These are phyloP conservation scores for Oryza meridionalis DNA, from an alignment of 176 grass and related monocot species.

Conservation along the genomic window DNA sequence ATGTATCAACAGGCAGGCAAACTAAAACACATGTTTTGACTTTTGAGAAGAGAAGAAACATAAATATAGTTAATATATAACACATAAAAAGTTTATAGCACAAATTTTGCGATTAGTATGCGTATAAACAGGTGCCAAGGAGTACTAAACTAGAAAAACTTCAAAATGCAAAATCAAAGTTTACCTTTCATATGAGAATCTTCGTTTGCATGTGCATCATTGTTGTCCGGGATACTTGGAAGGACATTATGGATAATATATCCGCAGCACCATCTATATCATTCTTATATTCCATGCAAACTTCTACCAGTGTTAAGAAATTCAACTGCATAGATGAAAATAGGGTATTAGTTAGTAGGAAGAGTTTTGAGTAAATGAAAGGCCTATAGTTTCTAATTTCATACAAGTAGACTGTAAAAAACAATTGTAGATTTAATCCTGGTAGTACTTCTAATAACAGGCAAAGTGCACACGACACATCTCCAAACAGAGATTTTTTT, in stretches of 20 bases:
- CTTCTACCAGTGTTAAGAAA: constrained; percentile 38
- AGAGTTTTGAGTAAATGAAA: neutral
- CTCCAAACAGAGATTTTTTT: neutral
- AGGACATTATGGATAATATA: constrained; percentile 37
- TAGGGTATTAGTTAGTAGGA: neutral
- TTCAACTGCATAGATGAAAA: constrained; percentile 28
- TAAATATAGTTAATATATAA: neutral
- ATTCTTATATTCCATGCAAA: constrained; percentile 41
- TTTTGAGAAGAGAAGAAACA: neutral
- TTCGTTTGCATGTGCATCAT: neutral
- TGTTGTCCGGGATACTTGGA: neutral
- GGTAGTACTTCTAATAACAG: neutral
- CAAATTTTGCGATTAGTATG: neutral
- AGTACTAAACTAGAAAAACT: neutral
- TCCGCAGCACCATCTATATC: constrained; percentile 41
- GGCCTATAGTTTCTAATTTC: neutral
- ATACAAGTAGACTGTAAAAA: neutral
- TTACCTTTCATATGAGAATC: constrained; percentile 21
- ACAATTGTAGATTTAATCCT: neutral
- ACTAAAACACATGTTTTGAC: neutral
- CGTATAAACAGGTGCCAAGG: neutral
- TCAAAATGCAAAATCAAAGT: neutral
- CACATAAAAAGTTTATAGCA: neutral
- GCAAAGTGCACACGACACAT: neutral
- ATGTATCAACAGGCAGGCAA: neutral